These are phyloP conservation scores for Xylaria nigripes DNA, from an alignment of 495 filamentous ascomycete genomes.

Conservation along the genomic window DNA sequence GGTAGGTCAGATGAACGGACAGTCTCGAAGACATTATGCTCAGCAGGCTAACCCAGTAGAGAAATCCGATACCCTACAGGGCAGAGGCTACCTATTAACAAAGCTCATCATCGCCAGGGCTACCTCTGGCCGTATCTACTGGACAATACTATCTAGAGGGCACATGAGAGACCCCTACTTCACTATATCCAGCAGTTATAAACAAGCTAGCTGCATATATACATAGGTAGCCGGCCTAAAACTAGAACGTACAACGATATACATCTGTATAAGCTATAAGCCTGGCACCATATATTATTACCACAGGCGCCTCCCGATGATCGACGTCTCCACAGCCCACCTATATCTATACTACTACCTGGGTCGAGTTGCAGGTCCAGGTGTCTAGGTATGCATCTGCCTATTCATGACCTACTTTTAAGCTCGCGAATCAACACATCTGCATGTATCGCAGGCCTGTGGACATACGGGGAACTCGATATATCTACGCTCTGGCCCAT, in stretches of 20 bases:
- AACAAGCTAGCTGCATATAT: conserved; percentile 6
- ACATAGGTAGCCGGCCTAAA: conserved; percentile 9
- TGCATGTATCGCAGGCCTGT: background rate
- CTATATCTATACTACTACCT: conserved; percentile 9
- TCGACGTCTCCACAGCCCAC: conserved; percentile 26
- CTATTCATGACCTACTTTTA: conserved; percentile 7
- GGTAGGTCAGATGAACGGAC: conserved; percentile 3
- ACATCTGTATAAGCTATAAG: conserved; percentile 2
- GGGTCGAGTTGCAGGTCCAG: conserved; percentile 6
- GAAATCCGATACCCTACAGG: background rate
- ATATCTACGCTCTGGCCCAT: background rate
- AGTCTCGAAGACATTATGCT: background rate
- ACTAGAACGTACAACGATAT: conserved; percentile 7
- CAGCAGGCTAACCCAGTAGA: conserved; percentile 4
- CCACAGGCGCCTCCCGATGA: conserved; percentile 26
- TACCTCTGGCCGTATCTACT: background rate
- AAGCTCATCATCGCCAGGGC: conserved; percentile 5
- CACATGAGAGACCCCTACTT: background rate
- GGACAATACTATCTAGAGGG: background rate
- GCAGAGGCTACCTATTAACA: background rate
- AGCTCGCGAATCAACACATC: conserved; percentile 3
- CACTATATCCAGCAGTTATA: conserved; percentile 1
- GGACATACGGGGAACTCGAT: background rate
- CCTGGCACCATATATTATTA: conserved; percentile 24
- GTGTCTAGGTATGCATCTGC: conserved; percentile 8